Evolutionary conservation across 108 stramenopile genomes (phyloP).

Genomic region (Cyclotella choctawhatcheeana): DNA sequence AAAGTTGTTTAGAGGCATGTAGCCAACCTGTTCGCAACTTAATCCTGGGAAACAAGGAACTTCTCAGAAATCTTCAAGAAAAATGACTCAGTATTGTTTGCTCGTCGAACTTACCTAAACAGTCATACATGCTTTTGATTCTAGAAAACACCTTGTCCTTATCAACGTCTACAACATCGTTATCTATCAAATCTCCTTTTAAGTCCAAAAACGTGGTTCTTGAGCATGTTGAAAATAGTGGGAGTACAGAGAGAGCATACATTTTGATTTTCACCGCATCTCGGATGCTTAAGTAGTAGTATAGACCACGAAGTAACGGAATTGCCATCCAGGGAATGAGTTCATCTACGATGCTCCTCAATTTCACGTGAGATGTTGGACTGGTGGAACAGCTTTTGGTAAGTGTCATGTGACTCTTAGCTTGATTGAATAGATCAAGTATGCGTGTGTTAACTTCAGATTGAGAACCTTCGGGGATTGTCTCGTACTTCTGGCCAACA

Average conservation of each 20-base stretch:
- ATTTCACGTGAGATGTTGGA: slow-evolving; percentile 52
- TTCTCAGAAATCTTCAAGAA: too few species aligned
- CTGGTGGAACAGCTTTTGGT: slow-evolving; percentile 69
- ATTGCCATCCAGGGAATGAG: slow-evolving; percentile 75
- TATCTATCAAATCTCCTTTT: slow-evolving; percentile 56
- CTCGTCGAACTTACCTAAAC: slow-evolving; percentile 48
- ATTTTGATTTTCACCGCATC: slow-evolving; percentile 63
- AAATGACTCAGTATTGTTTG: not conserved
- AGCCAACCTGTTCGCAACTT: slow-evolving; percentile 42
- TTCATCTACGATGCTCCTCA: slow-evolving; percentile 60
- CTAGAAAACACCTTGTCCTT: slow-evolving; percentile 58
- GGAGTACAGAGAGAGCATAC: slow-evolving; percentile 74
- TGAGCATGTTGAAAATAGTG: slow-evolving; percentile 69
- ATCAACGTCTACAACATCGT: slow-evolving; percentile 23
- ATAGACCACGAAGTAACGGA: slow-evolving; percentile 71
- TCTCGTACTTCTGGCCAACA: slow-evolving; percentile 61
- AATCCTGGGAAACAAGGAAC: slow-evolving; percentile 9
- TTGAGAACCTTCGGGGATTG: slow-evolving; percentile 55
- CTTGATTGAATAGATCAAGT: slow-evolving; percentile 77
- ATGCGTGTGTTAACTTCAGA: slow-evolving; percentile 70
- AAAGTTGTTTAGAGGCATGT: slow-evolving; percentile 22
- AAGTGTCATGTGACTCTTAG: slow-evolving; percentile 72
- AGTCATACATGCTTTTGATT: slow-evolving; percentile 65
- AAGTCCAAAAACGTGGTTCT: slow-evolving; percentile 57
- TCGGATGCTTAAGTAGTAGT: slow-evolving; percentile 55